Conservation (phyloP, 345 rosid genomes). For the Excoecaria agallocha region DNA sequence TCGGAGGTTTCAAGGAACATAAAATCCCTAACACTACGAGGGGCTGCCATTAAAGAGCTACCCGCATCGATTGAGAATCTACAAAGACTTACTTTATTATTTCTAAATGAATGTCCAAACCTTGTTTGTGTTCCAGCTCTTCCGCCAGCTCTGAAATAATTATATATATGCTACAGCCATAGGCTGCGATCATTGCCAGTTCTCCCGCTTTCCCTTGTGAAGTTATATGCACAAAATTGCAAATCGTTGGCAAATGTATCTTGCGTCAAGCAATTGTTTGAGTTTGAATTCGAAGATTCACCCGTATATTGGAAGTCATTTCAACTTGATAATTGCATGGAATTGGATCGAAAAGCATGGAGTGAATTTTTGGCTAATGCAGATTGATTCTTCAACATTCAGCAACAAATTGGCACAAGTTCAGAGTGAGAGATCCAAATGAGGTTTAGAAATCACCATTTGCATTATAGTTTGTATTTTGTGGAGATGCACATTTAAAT, state of each 20-base stretch:
- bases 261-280: neutral
- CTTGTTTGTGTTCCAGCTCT: neutral
- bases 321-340: neutral
- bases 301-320: too few relatives aligned
- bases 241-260: neutral
- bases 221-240: neutral
- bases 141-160: neutral
- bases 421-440: neutral
- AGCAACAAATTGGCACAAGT: neutral
- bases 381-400: neutral
- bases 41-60: neutral
- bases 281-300: neutral
- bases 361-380: neutral
- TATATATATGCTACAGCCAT: neutral
- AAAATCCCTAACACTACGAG: neutral
- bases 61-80: slow-evolving; percentile 11
- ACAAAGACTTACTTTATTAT: neutral
- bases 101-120: neutral
- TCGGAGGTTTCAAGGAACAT: neutral
- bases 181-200: neutral
- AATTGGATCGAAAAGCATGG: neutral
- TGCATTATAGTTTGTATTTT: neutral
- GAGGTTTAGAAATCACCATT: neutral
- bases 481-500: neutral
- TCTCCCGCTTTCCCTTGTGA: neutral